These are phyloP conservation scores for Torulaspora pretoriensis DNA, from an alignment of 1,139 yeast species.

Conservation along the genomic window DNA sequence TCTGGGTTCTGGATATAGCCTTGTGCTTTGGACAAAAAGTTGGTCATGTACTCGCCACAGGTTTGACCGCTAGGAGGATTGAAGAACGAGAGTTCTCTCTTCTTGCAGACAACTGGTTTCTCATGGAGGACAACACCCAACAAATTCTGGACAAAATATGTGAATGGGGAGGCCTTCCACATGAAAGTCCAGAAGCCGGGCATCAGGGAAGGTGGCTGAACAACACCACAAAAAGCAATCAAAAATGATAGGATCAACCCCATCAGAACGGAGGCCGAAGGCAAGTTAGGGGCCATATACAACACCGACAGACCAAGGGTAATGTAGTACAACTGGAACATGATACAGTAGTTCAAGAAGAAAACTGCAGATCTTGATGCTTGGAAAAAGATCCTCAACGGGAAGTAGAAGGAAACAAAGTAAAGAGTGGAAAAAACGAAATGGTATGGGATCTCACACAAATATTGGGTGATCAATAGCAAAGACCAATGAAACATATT, in stretches of 20 bases:
- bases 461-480: constrained; percentile 47
- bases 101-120: constrained; percentile 51
- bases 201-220: constrained; percentile 52
- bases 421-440: constrained; percentile 49
- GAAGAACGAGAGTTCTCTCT: constrained; percentile 48
- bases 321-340: constrained; percentile 54
- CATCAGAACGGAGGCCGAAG: constrained; percentile 56
- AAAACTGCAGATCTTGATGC: constrained; percentile 54
- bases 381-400: constrained; percentile 46
- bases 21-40: constrained; percentile 29
- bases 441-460: constrained; percentile 56
- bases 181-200: constrained; percentile 76
- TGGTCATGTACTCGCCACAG: constrained; percentile 50
- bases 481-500: constrained; percentile 65
- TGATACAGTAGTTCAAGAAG: constrained; percentile 49
- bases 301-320: constrained; percentile 53
- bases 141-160: constrained; percentile 61
- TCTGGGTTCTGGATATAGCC: constrained; percentile 57
- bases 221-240: constrained; percentile 60
- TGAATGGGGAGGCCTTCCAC: constrained; percentile 67
- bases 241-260: constrained; percentile 52
- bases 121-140: constrained; percentile 51
- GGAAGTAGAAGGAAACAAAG: constrained; percentile 56
- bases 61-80: constrained; percentile 58
- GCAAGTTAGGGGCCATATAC: constrained; percentile 57